phyloP scores from a whole-genome alignment of 192 early-diverging fungal species.

The Coemansia sp. region DNA sequence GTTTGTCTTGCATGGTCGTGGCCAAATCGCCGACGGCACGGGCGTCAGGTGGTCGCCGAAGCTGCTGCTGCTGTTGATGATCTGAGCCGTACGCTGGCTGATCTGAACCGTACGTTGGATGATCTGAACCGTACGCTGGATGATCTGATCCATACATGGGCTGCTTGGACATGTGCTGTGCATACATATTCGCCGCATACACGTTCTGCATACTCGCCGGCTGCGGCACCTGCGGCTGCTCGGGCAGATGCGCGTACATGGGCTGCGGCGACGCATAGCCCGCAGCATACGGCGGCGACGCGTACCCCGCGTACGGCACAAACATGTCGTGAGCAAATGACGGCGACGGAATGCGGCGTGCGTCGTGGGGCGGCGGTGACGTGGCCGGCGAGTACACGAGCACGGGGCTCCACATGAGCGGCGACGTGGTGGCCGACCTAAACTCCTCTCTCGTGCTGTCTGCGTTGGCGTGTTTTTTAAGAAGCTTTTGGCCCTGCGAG shows the following conservation, averaged over 20 bases:
- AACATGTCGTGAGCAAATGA: background rate
- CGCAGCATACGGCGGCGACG: conserved; percentile 6
- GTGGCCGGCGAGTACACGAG: conserved; percentile 39
- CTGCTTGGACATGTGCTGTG: too few species aligned
- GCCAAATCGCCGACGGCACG: conserved; percentile 18
- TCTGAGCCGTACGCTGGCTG: too few species aligned
- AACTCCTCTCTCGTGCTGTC: conserved; percentile 14
- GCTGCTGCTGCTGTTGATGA: background rate
- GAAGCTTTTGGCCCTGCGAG: conserved; percentile 72
- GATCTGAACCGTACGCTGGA: too few species aligned
- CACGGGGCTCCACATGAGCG: conserved; percentile 47
- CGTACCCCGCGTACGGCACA: background rate
- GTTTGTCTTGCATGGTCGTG: conserved; percentile 33
- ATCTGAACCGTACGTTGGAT: too few species aligned
- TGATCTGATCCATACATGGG: too few species aligned
- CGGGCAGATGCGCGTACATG: conserved; percentile 5
- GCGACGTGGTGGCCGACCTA: conserved; percentile 18
- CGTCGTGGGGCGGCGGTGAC: conserved; percentile 15
- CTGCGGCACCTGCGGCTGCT: conserved; percentile 7
- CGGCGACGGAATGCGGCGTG: conserved; percentile 7
- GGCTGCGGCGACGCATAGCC: background rate
- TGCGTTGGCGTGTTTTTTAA: conserved; percentile 67
- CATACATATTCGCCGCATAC: too few species aligned
- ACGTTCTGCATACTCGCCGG: too few species aligned
- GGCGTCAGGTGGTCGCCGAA: conserved; percentile 2